phyloP scores from a whole-genome alignment of 2,329 filamentous ascomycete species.

The Curvularia spicifera region DNA sequence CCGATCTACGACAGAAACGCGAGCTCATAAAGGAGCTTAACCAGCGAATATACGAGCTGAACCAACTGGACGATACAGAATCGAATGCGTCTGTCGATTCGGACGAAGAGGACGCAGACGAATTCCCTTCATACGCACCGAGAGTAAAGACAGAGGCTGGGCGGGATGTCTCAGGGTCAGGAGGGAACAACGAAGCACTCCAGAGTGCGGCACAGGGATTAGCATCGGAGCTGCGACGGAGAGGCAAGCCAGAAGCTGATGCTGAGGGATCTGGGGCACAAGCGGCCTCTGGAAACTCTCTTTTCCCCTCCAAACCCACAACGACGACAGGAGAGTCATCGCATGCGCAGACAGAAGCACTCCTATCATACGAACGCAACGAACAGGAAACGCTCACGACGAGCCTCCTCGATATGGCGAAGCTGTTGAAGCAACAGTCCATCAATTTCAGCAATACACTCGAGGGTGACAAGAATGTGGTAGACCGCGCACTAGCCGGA shows the following conservation, averaged over 20 bases:
- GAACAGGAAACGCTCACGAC: conserved; percentile 85
- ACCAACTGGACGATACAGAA: conserved; percentile 60
- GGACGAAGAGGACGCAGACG: conserved; percentile 54
- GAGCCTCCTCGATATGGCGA: conserved; percentile 81
- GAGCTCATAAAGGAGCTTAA: conserved; percentile 70
- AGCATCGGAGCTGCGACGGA: conserved; percentile 43
- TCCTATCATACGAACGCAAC: conserved; percentile 75
- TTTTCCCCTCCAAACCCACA: conserved; percentile 49
- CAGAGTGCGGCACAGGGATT: conserved; percentile 44
- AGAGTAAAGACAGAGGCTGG: conserved; percentile 42
- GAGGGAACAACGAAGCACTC: conserved; percentile 42
- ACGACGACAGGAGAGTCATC: conserved; percentile 36
- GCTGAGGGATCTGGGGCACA: conserved; percentile 28
- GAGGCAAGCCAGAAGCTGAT: conserved; percentile 31
- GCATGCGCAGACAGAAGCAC: conserved; percentile 62
- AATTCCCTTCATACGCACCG: conserved; percentile 52
- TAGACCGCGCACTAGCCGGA: conserved; percentile 73
- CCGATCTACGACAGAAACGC: conserved; percentile 68
- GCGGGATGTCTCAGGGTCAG: conserved; percentile 39
- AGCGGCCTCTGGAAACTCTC: conserved; percentile 44
- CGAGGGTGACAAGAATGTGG: conserved; percentile 74
- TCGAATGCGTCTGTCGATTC: conserved; percentile 47
- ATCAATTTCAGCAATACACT: conserved; percentile 73
- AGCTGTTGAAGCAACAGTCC: conserved; percentile 76
- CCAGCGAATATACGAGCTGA: conserved; percentile 71